Base-by-base conservation (phyloP, 108 stramenopile species). In the Cafeteria roenbergensis region DNA sequence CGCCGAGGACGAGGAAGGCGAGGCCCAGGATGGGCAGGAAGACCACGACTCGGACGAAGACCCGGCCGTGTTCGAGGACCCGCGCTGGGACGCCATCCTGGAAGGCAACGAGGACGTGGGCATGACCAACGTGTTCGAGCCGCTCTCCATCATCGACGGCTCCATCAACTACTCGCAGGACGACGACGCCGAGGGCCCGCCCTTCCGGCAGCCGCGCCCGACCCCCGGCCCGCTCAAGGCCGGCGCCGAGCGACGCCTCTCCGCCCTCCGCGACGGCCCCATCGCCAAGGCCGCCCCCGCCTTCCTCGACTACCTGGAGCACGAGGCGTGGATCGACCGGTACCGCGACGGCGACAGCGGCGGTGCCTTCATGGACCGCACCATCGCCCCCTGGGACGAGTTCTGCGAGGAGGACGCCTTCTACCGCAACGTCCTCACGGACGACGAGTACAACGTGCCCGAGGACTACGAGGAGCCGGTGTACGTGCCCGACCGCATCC, bases 141-240 rank as follows among this genome's bases (percentile, higher is more conserved):
- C n/a, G n/a, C n/a, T n/a, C n/a, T n/a, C n/a, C n/a, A n/a, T n/a
- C n/a, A n/a, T n/a, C n/a, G n/a, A n/a, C n/a, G n/a, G n/a, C n/a
- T n/a, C n/a, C n/a, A n/a, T n/a, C n/a, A n/a, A n/a, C n/a, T n/a
- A 61, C 2, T 61, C 20, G 59, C 17, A 35, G 36, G 30, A 61
- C 30, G 21, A 2, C 21, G 59, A 61, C 2, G 20, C 21, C 2
- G 21, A 26, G 17, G 59, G n/a, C 2, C 29, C 30, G 34, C 59
- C 59, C 24, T 61, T 29, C 59, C 22, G 59, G 22, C 30, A 61
- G 37, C 29, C 59, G 2, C 59, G 59, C 2, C 59, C 59, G 36
- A 2, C 9, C n/a, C 22, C 30, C 20, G n/a, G 21, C 2, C 59
- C 59, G 17, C 8, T 38, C n/a, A 2, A 2, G 30, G 59, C 9